Evolutionary conservation across 73 alveolate genomes (phyloP).

Genomic region (Urostyla sp.): DNA sequence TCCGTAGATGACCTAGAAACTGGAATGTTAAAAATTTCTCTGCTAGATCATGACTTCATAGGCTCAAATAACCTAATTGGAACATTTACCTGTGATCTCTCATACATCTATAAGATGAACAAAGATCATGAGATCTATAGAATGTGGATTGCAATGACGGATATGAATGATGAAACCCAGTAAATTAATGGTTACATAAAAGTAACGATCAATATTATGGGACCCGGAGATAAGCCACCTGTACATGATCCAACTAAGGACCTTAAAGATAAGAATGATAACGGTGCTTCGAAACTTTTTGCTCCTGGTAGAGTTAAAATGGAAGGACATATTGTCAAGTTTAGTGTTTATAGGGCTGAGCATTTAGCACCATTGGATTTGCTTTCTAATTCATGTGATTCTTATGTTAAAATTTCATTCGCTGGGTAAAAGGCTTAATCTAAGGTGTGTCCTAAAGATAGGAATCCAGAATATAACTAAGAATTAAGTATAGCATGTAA

Average conservation of each 20-base stretch:
- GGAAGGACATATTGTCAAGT: slow-evolving; percentile 49
- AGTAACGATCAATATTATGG: slow-evolving; percentile 71
- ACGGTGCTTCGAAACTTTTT: slow-evolving; percentile 57
- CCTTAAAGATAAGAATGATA: slow-evolving; percentile 47
- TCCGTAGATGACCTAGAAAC: slow-evolving; percentile 51
- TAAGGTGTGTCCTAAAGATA: slow-evolving; percentile 8
- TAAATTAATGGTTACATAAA: slow-evolving; percentile 72
- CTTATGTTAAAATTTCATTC: slow-evolving; percentile 76
- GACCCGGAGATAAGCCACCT: slow-evolving; percentile 89
- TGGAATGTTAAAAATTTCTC: slow-evolving; percentile 34
- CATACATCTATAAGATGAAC: slow-evolving; percentile 68
- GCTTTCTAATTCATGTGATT: slow-evolving; percentile 67
- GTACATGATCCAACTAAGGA: slow-evolving; percentile 77
- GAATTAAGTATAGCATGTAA: slow-evolving; percentile 48
- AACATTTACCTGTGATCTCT: slow-evolving; percentile 50
- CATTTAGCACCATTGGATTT: slow-evolving; percentile 79
- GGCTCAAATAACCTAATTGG: slow-evolving; percentile 59
- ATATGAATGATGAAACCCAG: slow-evolving; percentile 76
- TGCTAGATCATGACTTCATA: slow-evolving; percentile 55
- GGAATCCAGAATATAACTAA: slow-evolving; percentile 66
- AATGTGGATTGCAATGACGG: slow-evolving; percentile 78
- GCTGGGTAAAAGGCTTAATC: slow-evolving; percentile 50
- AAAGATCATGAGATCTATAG: slow-evolving; percentile 80
- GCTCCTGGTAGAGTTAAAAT: slow-evolving; percentile 55
- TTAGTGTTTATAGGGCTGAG: slow-evolving; percentile 70